These are phyloP conservation scores for Cornus controversa DNA, from an alignment of 148 eudicot species.

Conservation along the genomic window DNA sequence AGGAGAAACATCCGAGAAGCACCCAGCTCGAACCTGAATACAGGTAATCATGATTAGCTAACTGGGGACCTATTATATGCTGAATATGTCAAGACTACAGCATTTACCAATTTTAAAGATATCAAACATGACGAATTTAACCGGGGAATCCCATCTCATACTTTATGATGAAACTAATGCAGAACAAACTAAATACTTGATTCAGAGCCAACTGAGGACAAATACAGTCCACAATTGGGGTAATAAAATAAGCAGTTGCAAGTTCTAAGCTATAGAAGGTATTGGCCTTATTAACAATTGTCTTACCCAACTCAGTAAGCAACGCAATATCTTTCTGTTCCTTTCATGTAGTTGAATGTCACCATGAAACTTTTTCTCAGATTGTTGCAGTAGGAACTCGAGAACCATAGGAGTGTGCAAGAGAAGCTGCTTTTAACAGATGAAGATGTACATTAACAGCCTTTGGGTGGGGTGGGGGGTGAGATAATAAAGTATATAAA, in stretches of 20 bases:
- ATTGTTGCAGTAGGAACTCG: constrained; percentile 79
- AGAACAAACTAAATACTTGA: neutral
- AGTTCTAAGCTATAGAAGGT: neutral
- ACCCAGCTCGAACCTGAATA: constrained; percentile 90
- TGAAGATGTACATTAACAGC: constrained; percentile 20
- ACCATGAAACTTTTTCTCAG: constrained; percentile 56
- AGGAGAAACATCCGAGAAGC: constrained; percentile 73
- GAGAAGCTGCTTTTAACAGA: constrained; percentile 66
- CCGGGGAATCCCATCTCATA: neutral
- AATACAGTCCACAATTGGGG: neutral
- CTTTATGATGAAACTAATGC: neutral
- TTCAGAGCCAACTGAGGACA: neutral
- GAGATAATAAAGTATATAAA: constrained; percentile 9
- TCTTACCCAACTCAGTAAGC: constrained; percentile 95
- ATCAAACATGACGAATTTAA: neutral
- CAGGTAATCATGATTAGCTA: constrained; percentile 13
- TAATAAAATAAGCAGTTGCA: constrained; percentile 2
- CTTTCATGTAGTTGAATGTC: constrained; percentile 58
- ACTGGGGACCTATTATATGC: neutral
- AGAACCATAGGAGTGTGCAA: constrained; percentile 79
- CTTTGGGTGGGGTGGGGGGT: constrained; percentile 2
- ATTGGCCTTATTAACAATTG: neutral
- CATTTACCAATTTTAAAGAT: neutral
- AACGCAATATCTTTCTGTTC: constrained; percentile 82
- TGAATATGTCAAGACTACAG: neutral